phyloP scores from a whole-genome alignment of 1,284 basidiomycete species.

The Polyporus tsugae region DNA sequence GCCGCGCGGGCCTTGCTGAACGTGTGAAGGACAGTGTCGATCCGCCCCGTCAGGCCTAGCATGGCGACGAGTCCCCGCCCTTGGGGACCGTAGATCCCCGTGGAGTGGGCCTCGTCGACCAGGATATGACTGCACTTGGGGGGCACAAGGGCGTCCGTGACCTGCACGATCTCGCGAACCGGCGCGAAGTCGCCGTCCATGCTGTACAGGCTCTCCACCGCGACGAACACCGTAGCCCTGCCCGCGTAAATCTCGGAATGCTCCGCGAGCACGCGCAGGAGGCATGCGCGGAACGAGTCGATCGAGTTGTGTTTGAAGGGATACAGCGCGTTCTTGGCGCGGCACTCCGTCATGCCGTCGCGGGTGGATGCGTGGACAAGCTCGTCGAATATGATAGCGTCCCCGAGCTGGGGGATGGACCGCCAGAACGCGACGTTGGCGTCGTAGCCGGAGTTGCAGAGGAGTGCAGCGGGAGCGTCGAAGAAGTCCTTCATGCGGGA shows the following conservation, averaged over 20 bases:
- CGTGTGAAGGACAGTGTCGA: slow-evolving; percentile 69
- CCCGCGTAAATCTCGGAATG: slow-evolving; percentile 40
- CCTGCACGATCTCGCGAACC: slow-evolving; percentile 57
- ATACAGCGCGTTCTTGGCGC: slow-evolving; percentile 45
- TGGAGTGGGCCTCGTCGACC: slow-evolving; percentile 90
- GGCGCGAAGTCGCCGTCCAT: slow-evolving; percentile 95
- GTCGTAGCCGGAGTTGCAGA: slow-evolving; percentile 95
- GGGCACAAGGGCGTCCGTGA: slow-evolving; percentile 50
- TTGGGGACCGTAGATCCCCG: slow-evolving; percentile 78
- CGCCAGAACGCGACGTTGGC: slow-evolving; percentile 62
- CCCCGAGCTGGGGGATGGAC: slow-evolving; percentile 78
- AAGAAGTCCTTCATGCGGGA: slow-evolving; percentile 66
- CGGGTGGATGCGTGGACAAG: slow-evolving; percentile 91
- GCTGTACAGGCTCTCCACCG: slow-evolving; percentile 65
- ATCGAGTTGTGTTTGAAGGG: slow-evolving; percentile 80
- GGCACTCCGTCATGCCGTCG: slow-evolving; percentile 81
- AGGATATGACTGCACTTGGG: slow-evolving; percentile 67
- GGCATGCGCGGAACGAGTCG: slow-evolving; percentile 28
- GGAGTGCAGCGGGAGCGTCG: slow-evolving; percentile 66
- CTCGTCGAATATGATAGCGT: slow-evolving; percentile 85
- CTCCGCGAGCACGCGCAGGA: slow-evolving; percentile 47
- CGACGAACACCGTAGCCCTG: slow-evolving; percentile 67
- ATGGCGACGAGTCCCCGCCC: slow-evolving; percentile 73
- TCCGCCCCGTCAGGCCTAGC: slow-evolving; percentile 53
- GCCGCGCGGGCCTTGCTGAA: slow-evolving; percentile 72